A percentile compares a stretch with the other conserved stretches of the same genome.
Conservation (phyloP, 2,329 filamentous ascomycete genomes). For the Sodiomyces alkalinus region DNA sequence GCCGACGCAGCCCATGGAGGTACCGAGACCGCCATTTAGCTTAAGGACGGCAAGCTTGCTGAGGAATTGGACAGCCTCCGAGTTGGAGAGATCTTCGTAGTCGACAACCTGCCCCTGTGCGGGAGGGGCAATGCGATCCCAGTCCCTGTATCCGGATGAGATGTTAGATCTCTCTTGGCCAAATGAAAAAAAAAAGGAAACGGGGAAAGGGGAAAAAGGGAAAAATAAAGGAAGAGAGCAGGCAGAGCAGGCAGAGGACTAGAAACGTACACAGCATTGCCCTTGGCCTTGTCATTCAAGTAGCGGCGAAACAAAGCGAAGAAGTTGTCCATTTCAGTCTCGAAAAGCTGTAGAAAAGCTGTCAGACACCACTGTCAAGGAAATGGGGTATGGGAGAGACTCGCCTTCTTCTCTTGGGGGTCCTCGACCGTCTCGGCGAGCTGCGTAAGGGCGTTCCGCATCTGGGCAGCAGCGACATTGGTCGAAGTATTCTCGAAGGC, state of each 20-base stretch:
- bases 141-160: constrained; percentile 59
- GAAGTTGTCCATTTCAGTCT: constrained; percentile 99
- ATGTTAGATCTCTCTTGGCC: constrained; percentile 12
- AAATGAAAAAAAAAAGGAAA: no score
- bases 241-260: no score
- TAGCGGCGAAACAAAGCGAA: constrained; percentile 97
- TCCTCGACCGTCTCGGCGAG: constrained; percentile 84
- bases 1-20: constrained; percentile 97
- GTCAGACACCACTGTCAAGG: constrained; percentile 6
- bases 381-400: constrained; percentile 8
- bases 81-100: constrained; percentile 80
- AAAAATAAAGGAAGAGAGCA: not conserved
- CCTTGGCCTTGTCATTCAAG: constrained; percentile 97
- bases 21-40: constrained; percentile 98
- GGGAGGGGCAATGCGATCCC: constrained; percentile 91
- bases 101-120: constrained; percentile 88
- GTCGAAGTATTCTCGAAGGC: constrained; percentile 99
- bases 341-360: constrained; percentile 52
- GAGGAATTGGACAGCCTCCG: constrained; percentile 83
- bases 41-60: constrained; percentile 97
- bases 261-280: constrained; percentile 72
- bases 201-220: not conserved
- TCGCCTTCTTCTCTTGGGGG: constrained; percentile 67
- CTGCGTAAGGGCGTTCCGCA: constrained; percentile 93
- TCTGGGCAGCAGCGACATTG: constrained; percentile 93